phyloP scores from a whole-genome alignment of 2,329 filamentous ascomycete genomes.

The Botrytis fabae region DNA sequence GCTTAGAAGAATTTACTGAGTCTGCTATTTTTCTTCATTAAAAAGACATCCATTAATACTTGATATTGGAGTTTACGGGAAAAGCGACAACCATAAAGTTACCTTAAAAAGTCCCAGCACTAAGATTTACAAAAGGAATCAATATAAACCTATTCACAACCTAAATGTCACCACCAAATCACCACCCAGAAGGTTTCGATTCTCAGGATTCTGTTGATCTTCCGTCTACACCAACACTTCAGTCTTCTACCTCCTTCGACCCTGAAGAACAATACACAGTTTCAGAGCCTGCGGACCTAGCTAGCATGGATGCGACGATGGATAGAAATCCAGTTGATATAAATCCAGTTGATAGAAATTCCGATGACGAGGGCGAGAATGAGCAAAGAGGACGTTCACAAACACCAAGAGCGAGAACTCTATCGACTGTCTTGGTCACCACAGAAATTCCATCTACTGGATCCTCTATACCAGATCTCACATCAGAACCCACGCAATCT shows the following conservation, averaged over 20 bases:
- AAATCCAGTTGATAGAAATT: neutral
- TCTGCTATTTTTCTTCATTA: neutral
- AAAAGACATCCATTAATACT: neutral
- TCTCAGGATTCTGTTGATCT: too few species aligned
- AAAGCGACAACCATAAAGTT: neutral
- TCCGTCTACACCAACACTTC: neutral
- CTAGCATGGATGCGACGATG: neutral
- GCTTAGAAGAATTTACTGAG: neutral
- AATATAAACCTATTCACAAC: neutral
- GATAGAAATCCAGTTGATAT: neutral
- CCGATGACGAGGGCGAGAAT: neutral
- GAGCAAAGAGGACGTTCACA: neutral
- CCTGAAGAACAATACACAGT: neutral
- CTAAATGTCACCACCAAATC: neutral
- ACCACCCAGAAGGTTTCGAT: neutral
- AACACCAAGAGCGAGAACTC: neutral
- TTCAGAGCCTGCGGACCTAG: neutral
- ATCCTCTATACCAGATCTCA: neutral
- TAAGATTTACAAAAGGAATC: neutral
- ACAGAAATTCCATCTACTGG: neutral
- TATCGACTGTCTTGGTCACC: neutral
- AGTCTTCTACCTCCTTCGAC: neutral
- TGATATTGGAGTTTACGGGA: neutral
- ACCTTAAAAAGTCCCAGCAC: neutral
- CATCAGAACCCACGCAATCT: neutral